A percentile compares a stretch with the other conserved stretches of the same genome.
Evolutionary conservation across 495 filamentous ascomycete species (phyloP).

Genomic region (Chlorociboria aeruginascens): DNA sequence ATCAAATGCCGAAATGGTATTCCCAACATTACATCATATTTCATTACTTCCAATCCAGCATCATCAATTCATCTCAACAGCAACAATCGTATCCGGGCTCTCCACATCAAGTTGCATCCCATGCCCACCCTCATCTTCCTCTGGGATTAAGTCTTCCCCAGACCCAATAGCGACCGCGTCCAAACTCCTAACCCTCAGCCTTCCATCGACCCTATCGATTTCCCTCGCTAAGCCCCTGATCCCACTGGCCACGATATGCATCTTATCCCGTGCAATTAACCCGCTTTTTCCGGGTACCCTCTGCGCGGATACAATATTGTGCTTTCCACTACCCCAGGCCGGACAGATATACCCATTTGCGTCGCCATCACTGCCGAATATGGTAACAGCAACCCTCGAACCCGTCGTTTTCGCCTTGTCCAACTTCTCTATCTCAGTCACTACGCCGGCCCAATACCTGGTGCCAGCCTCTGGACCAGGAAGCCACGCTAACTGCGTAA

Average conservation of each 20-base stretch:
- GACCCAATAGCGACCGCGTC: slow-evolving; percentile 21
- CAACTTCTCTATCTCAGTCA: slow-evolving; percentile 15
- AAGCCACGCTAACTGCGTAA: slow-evolving; percentile 35
- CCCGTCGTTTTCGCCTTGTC: background rate
- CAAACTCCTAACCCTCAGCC: slow-evolving; percentile 21
- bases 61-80: slow-evolving; percentile 1
- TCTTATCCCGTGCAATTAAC: slow-evolving; percentile 30
- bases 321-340: slow-evolving; percentile 30
- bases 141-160: slow-evolving; percentile 1
- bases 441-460: slow-evolving; percentile 33
- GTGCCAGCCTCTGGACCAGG: slow-evolving; percentile 35
- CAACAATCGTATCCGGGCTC: slow-evolving; percentile 16
- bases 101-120: slow-evolving; percentile 17
- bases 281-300: slow-evolving; percentile 22
- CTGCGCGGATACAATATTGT: slow-evolving; percentile 28
- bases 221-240: slow-evolving; percentile 26
- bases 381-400: slow-evolving; percentile 29
- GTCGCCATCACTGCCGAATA: slow-evolving; percentile 25
- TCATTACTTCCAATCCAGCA: background rate
- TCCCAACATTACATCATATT: background rate
- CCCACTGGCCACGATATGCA: slow-evolving; percentile 28
- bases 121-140: slow-evolving; percentile 1
- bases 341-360: slow-evolving; percentile 27
- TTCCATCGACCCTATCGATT: slow-evolving; percentile 22
- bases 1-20: background rate